Evolutionary conservation across 495 filamentous ascomycete species (phyloP), one percentile per base, ranked within the genome.

Genomic region (Cairneyella variabilis): DNA sequence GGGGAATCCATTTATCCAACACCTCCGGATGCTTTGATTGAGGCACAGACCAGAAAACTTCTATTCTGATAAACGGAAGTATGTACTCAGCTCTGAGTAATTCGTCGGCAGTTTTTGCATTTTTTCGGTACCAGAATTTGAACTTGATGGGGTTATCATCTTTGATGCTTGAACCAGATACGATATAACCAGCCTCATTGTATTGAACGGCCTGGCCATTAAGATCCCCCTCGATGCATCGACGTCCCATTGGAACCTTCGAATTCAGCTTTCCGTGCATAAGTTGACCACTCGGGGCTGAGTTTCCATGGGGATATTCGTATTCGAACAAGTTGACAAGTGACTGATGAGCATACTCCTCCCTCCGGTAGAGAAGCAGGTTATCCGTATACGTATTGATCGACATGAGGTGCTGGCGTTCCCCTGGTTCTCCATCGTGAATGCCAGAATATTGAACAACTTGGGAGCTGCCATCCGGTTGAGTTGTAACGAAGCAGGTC

Each of bases 81-180:
- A 72, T 69, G 54, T 75, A 83, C 52, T 82, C 79, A 5, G 72
- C 80, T 41, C 79, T 72, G 11, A 83, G 71, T 12, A 83, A 66
- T 51, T 82, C 78, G 55, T 82, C 80, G 18, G 75, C 78, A 42
- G 74, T 80, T 28, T 64, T 72, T 10, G 77, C 72, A 52, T 76
- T 77, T 59, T 81, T 81, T 43, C 80, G 76, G 62, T 83, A 82
- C 46, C 74, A 72, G 48, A 75, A 78, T 49, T 76, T 75, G 72
- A 82, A 83, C 26, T 72, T 69, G 26, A 83, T 68, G 6, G 76
- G 63, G 49, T 79, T 79, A 17, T 66, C 72, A 53, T 76, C 76
- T 51, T 74, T 76, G 60, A 79, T 68, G 60, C 74, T 78, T 0
- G 77, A 80, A 3, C 80, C 80, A 4, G 70, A 70, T 28, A 73